Conservation (phyloP, 257 asterid genomes). For the Rauvolfia tetraphylla region DNA sequence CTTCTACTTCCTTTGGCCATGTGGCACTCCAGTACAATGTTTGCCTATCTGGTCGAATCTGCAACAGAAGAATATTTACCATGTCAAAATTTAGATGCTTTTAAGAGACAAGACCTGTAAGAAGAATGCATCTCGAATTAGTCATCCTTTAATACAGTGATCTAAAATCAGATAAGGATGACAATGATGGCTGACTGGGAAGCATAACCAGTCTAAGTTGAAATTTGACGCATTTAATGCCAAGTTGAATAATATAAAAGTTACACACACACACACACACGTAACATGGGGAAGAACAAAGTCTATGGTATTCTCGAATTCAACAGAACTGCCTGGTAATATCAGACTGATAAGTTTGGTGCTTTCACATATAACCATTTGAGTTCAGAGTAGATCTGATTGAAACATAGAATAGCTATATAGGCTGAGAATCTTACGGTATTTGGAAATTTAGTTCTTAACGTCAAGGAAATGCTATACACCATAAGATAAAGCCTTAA, state of each 20-base stretch:
- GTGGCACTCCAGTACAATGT: conserved; percentile 99
- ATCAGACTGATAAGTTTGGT: background rate
- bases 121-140: background rate
- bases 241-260: background rate
- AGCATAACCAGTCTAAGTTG: background rate
- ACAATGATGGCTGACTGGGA: background rate
- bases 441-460: background rate
- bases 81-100: background rate
- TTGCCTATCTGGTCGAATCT: conserved; percentile 95
- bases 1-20: conserved; percentile 93
- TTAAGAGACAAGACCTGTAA: background rate
- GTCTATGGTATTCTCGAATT: background rate
- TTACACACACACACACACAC: background rate
- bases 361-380: background rate
- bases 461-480: background rate
- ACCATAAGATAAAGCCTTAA: background rate
- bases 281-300: background rate
- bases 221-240: background rate
- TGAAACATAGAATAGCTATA: background rate
- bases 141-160: background rate
- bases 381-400: background rate
- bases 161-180: background rate
- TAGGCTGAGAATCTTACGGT: background rate
- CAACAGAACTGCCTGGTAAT: background rate
- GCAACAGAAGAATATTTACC: conserved; percentile 17